phyloP scores from a whole-genome alignment of 2,329 filamentous ascomycete species.

The Sphaceloma murrayae region DNA sequence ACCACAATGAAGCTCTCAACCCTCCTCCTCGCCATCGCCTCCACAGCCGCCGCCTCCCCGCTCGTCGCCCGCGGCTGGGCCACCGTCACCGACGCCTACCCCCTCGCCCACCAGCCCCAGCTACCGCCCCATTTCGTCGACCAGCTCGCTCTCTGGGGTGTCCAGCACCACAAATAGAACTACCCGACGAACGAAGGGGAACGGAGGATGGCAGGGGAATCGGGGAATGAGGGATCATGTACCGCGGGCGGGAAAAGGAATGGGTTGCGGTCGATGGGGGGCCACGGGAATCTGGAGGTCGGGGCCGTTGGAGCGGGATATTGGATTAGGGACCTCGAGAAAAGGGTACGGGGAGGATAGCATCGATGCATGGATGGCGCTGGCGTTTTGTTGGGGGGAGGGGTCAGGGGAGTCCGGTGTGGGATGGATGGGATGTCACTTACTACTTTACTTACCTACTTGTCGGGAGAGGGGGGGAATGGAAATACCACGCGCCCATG shows the following conservation, averaged over 20 bases:
- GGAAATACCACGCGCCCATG: no score
- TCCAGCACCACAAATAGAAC: conserved; percentile 52
- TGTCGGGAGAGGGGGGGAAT: no score
- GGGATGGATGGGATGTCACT: no score
- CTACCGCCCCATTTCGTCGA: conserved; percentile 67
- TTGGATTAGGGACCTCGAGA: no score
- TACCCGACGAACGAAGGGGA: background rate
- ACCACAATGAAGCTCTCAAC: conserved; percentile 70
- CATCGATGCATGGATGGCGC: no score
- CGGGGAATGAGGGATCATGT: background rate
- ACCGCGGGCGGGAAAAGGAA: background rate
- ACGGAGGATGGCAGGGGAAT: background rate
- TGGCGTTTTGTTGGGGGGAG: no score
- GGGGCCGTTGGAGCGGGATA: no score
- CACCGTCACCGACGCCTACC: conserved; percentile 74
- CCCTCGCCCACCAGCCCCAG: conserved; percentile 82
- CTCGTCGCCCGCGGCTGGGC: conserved; percentile 57
- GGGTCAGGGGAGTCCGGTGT: no score
- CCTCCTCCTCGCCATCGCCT: background rate
- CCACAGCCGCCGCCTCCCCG: conserved; percentile 49
- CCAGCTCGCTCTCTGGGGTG: conserved; percentile 64
- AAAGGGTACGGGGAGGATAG: no score
- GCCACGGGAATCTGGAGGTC: no score
- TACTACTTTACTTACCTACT: no score
- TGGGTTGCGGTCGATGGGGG: no score